These are phyloP conservation scores for Chalara sp. DNA, from an alignment of 2,329 filamentous ascomycete genomes.

Conservation along the genomic window DNA sequence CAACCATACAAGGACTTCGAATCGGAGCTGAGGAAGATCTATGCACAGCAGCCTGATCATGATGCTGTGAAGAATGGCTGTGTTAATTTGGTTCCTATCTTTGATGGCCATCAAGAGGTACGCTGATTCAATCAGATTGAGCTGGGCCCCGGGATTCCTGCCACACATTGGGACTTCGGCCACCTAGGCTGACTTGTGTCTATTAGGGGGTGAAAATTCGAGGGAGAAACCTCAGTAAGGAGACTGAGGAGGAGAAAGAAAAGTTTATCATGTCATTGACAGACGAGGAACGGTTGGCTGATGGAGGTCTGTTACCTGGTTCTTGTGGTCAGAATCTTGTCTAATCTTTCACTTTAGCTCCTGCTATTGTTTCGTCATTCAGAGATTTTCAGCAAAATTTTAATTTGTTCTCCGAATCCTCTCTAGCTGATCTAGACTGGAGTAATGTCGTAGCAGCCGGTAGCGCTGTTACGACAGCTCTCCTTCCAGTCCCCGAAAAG, in stretches of 20 bases:
- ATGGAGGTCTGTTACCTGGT: slow-evolving; percentile 31
- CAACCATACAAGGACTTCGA: slow-evolving; percentile 64
- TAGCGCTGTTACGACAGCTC: slow-evolving; percentile 62
- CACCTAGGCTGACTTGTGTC: too few species aligned
- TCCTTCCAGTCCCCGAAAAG: slow-evolving; percentile 62
- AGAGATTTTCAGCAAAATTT: slow-evolving; percentile 70
- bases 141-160: too few species aligned
- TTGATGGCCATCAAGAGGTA: slow-evolving; percentile 44
- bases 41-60: slow-evolving; percentile 60
- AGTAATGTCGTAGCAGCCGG: too few species aligned
- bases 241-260: slow-evolving; percentile 53
- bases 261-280: slow-evolving; percentile 65
- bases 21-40: slow-evolving; percentile 56
- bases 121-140: too few species aligned
- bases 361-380: slow-evolving; percentile 60
- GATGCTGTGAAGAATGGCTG: slow-evolving; percentile 47
- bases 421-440: too few species aligned
- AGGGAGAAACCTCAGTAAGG: slow-evolving; percentile 50
- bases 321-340: too few species aligned
- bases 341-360: slow-evolving; percentile 29
- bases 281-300: slow-evolving; percentile 50
- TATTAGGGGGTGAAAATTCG: slow-evolving; percentile 38
- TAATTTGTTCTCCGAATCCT: too few species aligned
- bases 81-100: slow-evolving; percentile 62
- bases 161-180: too few species aligned